Percentiles rank a stretch among this genome's conserved stretches.
These are phyloP conservation scores for Aspergillus nomiae DNA, from an alignment of 2,329 filamentous ascomycete species.

Conservation along the genomic window DNA sequence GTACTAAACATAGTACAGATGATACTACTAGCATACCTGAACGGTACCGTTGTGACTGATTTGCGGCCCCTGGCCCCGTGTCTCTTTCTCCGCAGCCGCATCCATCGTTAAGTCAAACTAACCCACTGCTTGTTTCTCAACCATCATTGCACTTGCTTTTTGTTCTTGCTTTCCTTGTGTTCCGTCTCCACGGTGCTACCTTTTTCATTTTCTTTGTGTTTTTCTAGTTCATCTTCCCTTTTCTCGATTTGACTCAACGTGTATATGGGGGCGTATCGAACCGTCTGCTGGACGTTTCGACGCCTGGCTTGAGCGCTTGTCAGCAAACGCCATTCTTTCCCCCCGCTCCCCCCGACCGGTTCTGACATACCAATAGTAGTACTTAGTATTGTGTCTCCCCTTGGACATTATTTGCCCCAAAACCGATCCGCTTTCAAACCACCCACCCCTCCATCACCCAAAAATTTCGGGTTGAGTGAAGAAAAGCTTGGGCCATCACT, in stretches of 20 bases:
- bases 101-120: conserved; percentile 15
- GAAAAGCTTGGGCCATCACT: conserved; percentile 1
- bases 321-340: conserved; percentile 22
- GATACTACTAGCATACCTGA: neutral
- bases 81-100: conserved; percentile 27
- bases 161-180: conserved; percentile 7
- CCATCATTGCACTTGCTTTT: conserved; percentile 13
- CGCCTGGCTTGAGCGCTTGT: conserved; percentile 22
- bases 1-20: conserved; percentile 2
- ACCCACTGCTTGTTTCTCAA: conserved; percentile 1
- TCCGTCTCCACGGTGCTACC: neutral
- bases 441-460: conserved; percentile 7
- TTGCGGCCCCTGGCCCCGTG: conserved; percentile 21
- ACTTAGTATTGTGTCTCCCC: conserved; percentile 8
- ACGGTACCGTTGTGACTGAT: conserved; percentile 9
- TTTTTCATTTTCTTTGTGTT: neutral
- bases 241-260: neutral
- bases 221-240: neutral
- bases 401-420: conserved; percentile 15
- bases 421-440: conserved; percentile 6
- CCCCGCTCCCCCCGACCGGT: conserved; percentile 26
- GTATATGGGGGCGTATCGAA: conserved; percentile 21
- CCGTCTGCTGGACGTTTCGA: conserved; percentile 15
- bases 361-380: conserved; percentile 5
- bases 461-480: conserved; percentile 10